Evolutionary conservation across 495 filamentous ascomycete species (phyloP), one percentile per base, ranked within the genome.

Genomic region (Annulohypoxylon moriforme): DNA sequence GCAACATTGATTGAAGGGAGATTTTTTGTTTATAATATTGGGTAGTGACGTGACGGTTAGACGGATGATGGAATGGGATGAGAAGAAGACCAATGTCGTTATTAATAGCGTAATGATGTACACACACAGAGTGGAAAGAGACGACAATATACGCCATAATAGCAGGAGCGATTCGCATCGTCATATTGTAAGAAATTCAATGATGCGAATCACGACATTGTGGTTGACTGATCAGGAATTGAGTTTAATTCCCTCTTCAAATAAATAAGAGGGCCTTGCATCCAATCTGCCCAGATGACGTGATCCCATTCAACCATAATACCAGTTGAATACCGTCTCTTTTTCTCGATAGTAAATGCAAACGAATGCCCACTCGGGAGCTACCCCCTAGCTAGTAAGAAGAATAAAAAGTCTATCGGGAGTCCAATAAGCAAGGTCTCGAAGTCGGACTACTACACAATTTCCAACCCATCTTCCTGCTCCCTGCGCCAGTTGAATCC

Each of bases 401-500:
- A 58, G 69, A 72, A 67, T 9, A 25, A 40, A 40, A 68, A 64
- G 49, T 68, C 69, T 56, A 74, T 75, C 68, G 69, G 75, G 70
- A 49, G 50, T 69, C 60, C 63, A 56, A 74, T 71, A 73, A 52
- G 47, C 11, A n/a, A 29, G 55, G 75, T 52, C 57, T 57, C 64
- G 68, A 69, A 71, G 24, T 50, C 46, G 49, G 53, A 64, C 40
- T 60, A 20, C 56, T 38, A 20, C 34, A 18, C 52, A 36, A 67
- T 53, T 55, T 1, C 27, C 53, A 64, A 56, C 31, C 9, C 18
- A 31, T 29, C 18, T 60, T 24, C 44, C 18, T 33, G 2, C 58
- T 67, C 47, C 64, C 38, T 57, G 31, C 67, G 60, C 60, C 62
- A 64, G 49, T 67, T 36, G 59, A 67, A 71, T 63, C 62, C 44